Conservation (phyloP, 2,329 filamentous ascomycete genomes). For the Botrytis fabae region DNA sequence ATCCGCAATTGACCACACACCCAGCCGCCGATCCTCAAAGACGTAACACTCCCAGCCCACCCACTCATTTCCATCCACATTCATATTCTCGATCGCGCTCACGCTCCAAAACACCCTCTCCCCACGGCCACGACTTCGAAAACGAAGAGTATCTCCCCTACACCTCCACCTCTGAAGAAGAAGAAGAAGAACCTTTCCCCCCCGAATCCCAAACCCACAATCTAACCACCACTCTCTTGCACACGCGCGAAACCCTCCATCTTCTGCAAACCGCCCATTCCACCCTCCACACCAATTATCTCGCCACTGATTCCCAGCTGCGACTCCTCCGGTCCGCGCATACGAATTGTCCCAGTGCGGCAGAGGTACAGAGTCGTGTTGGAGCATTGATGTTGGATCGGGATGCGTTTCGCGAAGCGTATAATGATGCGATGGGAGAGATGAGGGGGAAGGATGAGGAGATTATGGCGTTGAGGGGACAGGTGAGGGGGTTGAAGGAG, state of each 20-base stretch:
- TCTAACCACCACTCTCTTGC: constrained; percentile 15
- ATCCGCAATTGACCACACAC: background rate
- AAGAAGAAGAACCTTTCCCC: background rate
- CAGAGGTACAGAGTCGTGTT: constrained; percentile 40
- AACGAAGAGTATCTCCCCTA: background rate
- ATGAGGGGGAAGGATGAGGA: constrained; percentile 56
- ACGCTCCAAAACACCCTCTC: background rate
- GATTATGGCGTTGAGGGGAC: constrained; percentile 54
- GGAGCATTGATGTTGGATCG: constrained; percentile 37
- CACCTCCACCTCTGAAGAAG: background rate
- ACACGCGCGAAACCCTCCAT: constrained; percentile 40
- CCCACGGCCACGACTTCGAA: background rate
- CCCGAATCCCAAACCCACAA: background rate
- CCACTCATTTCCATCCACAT: background rate
- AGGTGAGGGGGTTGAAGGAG: constrained; percentile 68
- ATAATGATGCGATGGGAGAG: constrained; percentile 50
- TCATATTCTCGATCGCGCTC: background rate
- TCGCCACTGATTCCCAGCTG: constrained; percentile 55
- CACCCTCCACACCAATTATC: constrained; percentile 52
- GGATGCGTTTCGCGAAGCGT: constrained; percentile 48
- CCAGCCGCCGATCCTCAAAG: background rate
- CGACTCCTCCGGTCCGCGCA: constrained; percentile 52
- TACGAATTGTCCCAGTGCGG: constrained; percentile 48
- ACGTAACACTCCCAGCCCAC: background rate
- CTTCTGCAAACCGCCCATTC: constrained; percentile 61